These are phyloP conservation scores for Trichaptum fuscoviolaceum DNA, from an alignment of 768 basidiomycete genomes.

Conservation along the genomic window DNA sequence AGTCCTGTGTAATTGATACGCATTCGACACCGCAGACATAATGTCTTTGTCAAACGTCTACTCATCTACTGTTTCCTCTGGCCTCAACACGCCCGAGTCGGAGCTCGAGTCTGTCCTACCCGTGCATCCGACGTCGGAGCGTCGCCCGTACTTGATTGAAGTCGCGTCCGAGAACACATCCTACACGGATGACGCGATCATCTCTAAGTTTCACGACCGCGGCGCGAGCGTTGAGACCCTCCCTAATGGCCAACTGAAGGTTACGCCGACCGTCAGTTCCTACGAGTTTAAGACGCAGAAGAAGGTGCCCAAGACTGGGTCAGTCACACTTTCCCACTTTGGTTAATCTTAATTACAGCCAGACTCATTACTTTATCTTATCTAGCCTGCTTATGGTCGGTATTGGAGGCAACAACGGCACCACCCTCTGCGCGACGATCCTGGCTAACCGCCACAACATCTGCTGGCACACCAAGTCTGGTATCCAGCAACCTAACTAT, in stretches of 20 bases:
- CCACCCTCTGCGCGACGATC: conserved; percentile 89
- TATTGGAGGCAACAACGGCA: conserved; percentile 95
- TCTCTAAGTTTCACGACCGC: conserved; percentile 76
- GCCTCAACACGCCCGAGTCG: conserved; percentile 67
- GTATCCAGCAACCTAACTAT: conserved; percentile 93
- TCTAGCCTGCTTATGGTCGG: conserved; percentile 93
- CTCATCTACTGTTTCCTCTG: conserved; percentile 41
- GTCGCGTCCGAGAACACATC: conserved; percentile 78
- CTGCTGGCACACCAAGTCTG: conserved; percentile 89
- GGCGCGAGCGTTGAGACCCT: conserved; percentile 61
- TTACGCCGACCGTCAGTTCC: conserved; percentile 73
- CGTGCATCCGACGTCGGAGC: conserved; percentile 81
- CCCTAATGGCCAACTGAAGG: conserved; percentile 66
- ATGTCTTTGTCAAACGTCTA: conserved; percentile 19
- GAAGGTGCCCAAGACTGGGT: conserved; percentile 90
- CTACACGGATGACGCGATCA: conserved; percentile 81
- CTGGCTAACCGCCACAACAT: conserved; percentile 95
- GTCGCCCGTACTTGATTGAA: conserved; percentile 68
- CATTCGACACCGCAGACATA: conserved; percentile 1
- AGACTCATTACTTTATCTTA: conserved; percentile 6
- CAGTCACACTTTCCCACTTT: conserved; percentile 27
- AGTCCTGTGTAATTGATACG: conserved; percentile 35
- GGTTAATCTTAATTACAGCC: conserved; percentile 9
- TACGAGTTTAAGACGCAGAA: conserved; percentile 91
- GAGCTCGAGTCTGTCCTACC: conserved; percentile 64